Evolutionary conservation across 768 basidiomycete genomes (phyloP), one percentile per base, ranked within the genome.

Genomic region (Tulasnella sp.): DNA sequence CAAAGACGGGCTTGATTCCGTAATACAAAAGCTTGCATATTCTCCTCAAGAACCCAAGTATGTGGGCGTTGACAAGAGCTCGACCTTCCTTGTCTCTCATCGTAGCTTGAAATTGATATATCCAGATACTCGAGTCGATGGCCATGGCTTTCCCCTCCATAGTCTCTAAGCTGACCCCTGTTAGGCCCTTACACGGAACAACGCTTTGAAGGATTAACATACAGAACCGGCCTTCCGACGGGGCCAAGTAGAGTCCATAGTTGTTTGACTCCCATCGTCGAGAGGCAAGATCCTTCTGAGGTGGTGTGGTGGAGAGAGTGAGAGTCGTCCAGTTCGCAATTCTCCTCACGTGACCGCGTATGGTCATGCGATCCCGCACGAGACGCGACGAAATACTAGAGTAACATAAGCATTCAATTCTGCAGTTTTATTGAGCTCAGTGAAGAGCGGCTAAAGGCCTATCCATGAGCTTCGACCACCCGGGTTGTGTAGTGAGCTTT

Each of bases 91-190:
- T 98, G 84, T 97, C 96, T 32, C 98, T 90, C 96, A 99, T 98
- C 11, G 98, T 98, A 29, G 97, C 96, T 85, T 99, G 97, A 82
- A 99, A 99, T 84, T 99, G 98, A 84, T 99, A 99, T 75, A 99
- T 91, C 98, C 98, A 99, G 80, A 99, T 99, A 81, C 95, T 98
- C 4, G 96, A 98, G 85, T 99, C 98, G 77, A 99, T 99, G 3
- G 98, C 98, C 86, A 99, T 90, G 13, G 90, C 86, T 83, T 96
- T 97, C n/a, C 95, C 96, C 82, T 96, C 96, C 83, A 96, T 89
- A 0, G 93, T 96, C 85, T 99, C 97, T 76, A 99, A 87, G 84
- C 96, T 97, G 40, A 20, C 15, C 48, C 44, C 26, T 11, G 46
- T 42, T 44, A 69, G 51, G 74, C 69, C 4, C 40, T 37, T 11